Evolutionary conservation across 192 early-diverging fungal species (phyloP), one percentile per base, ranked within the genome.

Genomic region (Linnemannia elongata): DNA sequence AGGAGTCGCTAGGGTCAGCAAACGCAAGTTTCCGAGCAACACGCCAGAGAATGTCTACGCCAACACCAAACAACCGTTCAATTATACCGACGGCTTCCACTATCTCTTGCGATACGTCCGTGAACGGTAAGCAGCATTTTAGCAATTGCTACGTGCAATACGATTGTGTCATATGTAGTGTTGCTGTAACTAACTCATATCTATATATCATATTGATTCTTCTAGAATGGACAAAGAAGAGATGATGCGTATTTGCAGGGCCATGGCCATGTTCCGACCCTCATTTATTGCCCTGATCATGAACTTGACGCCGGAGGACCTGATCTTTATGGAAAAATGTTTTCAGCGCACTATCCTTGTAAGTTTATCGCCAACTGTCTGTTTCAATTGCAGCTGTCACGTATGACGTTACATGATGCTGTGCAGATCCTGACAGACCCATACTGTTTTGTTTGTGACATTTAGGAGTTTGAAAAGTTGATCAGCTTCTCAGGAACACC

Each of bases 271-370:
- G 79, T 97, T 98, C 84, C 91, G 97, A 30, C 97, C 97, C 30
- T 96, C 96, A 1, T 96, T 97, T 80, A 95, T 98, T 79, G 96
- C 97, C 9, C 91, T 96, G 69, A 95, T 97, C 79, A 97, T 97
- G 95, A 96, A 97, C 83, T 85, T 98, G 82, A 96, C 96, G 9
- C 95, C 95, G 78, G 96, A 98, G 77, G 97, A 98, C 80, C 89
- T 98, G 88, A 89, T 97, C 10, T 97, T 97, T 82, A 97, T 97
- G 96, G 97, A 98, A 90, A 97, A 97, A 89, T 97, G 96, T 85
- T 95, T 98, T 77, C 97, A 97, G 84, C 90, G 97, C 47, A 97
- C 97, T 18, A 86, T 98, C 86, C 81, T 96, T 85, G 94, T 93
- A 90, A 85, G 73, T 35, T 30, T 27, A 15, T 55, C 36, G 35